These are phyloP conservation scores for Wickerhamiella cacticola DNA, from an alignment of 805 yeast genomes.

Conservation along the genomic window DNA sequence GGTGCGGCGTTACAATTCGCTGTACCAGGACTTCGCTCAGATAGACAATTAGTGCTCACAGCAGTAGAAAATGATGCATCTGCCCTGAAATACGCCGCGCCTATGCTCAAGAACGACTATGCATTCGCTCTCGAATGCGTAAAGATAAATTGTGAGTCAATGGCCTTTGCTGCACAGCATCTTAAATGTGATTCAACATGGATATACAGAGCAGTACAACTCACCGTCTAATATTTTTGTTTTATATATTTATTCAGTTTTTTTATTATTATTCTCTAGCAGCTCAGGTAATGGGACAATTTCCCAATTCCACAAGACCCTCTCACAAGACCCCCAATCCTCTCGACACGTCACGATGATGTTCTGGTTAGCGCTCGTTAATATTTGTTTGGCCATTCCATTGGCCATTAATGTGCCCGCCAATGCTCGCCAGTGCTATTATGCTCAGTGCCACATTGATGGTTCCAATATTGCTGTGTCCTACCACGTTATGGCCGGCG, in stretches of 20 bases:
- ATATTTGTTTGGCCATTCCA: conserved; percentile 33
- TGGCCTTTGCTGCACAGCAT: not conserved
- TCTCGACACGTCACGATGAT: conserved; percentile 11
- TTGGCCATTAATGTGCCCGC: conserved; percentile 67
- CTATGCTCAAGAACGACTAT: not conserved
- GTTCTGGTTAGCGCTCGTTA: conserved; percentile 6
- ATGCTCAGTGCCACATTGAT: conserved; percentile 50
- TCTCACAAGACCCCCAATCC: not conserved
- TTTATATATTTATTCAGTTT: not conserved
- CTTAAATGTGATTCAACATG: not conserved
- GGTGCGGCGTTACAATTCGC: conserved; percentile 5
- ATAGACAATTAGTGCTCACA: not conserved
- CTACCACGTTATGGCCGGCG: conserved; percentile 75
- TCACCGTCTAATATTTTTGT: not conserved
- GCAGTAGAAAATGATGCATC: not conserved
- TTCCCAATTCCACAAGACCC: not conserved
- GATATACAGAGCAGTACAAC: not conserved
- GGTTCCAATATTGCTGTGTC: conserved; percentile 56
- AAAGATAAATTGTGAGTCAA: not conserved
- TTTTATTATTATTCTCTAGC: not conserved
- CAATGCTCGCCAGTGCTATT: conserved; percentile 60
- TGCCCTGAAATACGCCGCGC: conserved; percentile 1
- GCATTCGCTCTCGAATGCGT: not conserved
- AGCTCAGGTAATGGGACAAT: not conserved
- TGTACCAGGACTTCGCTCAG: not conserved